Evolutionary conservation across 805 yeast genomes (phyloP).

Genomic region (Candida vaughaniae): DNA sequence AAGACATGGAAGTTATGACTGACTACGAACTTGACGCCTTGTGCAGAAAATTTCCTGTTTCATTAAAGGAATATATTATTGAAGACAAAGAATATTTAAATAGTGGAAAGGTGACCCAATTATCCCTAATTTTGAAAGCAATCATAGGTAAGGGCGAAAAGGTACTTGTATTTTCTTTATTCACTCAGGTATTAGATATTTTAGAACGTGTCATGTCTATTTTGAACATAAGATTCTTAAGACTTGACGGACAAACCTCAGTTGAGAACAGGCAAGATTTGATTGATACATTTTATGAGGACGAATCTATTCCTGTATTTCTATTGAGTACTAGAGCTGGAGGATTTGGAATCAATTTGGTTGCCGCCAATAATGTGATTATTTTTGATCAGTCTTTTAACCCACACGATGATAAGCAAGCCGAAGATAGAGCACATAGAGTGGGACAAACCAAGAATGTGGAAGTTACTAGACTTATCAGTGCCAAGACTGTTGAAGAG

Average conservation of each 20-base stretch:
- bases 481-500: slow-evolving; percentile 80
- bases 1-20: slow-evolving; percentile 94
- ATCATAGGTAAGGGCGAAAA: slow-evolving; percentile 61
- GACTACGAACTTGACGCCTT: slow-evolving; percentile 83
- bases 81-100: slow-evolving; percentile 54
- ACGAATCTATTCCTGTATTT: slow-evolving; percentile 78
- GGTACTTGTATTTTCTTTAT: slow-evolving; percentile 81
- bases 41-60: slow-evolving; percentile 70
- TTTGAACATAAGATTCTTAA: slow-evolving; percentile 64
- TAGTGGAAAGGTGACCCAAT: slow-evolving; percentile 71
- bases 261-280: slow-evolving; percentile 91
- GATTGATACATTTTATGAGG: slow-evolving; percentile 86
- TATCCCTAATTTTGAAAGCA: slow-evolving; percentile 56
- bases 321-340: slow-evolving; percentile 95
- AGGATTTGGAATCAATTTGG: slow-evolving; percentile 96
- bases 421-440: slow-evolving; percentile 97
- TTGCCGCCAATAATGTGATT: slow-evolving; percentile 90
- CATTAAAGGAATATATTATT: slow-evolving; percentile 54
- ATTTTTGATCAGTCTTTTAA: slow-evolving; percentile 93
- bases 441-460: slow-evolving; percentile 93
- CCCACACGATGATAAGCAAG: slow-evolving; percentile 98
- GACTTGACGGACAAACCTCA: slow-evolving; percentile 91
- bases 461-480: slow-evolving; percentile 69
- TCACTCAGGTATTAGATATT: slow-evolving; percentile 89
- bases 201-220: slow-evolving; percentile 71